Evolutionary conservation across 768 basidiomycete genomes (phyloP), one percentile per base, ranked within the genome.

Genomic region (Kwoniella sp.): DNA sequence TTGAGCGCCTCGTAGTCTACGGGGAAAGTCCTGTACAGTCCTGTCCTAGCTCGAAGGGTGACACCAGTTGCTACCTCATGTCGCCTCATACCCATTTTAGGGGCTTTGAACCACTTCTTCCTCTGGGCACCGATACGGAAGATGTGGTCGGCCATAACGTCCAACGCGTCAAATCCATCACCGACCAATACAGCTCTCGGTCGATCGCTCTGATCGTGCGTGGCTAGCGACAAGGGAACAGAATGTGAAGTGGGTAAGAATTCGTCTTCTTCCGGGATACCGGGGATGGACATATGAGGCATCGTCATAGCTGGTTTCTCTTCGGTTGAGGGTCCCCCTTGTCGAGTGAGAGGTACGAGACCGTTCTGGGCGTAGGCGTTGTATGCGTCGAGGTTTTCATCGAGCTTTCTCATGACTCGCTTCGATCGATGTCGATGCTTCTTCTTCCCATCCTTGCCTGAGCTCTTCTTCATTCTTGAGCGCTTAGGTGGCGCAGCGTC

Each of bases 1-100:
- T 84, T 86, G 36, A 93, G 84, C 72, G 84, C 88, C n/a, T 83
- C 84, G 76, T 91, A 91, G 77, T 92, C 89, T 69, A 91, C 91
- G 6, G 91, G 91, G 74, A 91, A 93, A 37, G 89, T 86, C 27
- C 91, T 85, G 78, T 74, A 71, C 13, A 72, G 46, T 7, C 77
- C 77, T n/a, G 68, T 67, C 55, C 71, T 76, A 19, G 70, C 70
- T 49, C 77, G 61, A 46, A 78, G 66, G 7, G 68, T 63, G 0
- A 78, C 67, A 37, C 77, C 77, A 6, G 77, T 78, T 0, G 66
- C 68, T 1, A 74, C 67, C 0, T 63, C 66, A 21, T 74, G 58
- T 26, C 68, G 47, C 55, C 60, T 63, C 33, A 57, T 40, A 2
- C 69, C 71, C 53, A 73, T 58, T 37, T 63, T 67, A 1, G 76